Conservation (phyloP, 345 rosid genomes). For the Jatropha curcas region DNA sequence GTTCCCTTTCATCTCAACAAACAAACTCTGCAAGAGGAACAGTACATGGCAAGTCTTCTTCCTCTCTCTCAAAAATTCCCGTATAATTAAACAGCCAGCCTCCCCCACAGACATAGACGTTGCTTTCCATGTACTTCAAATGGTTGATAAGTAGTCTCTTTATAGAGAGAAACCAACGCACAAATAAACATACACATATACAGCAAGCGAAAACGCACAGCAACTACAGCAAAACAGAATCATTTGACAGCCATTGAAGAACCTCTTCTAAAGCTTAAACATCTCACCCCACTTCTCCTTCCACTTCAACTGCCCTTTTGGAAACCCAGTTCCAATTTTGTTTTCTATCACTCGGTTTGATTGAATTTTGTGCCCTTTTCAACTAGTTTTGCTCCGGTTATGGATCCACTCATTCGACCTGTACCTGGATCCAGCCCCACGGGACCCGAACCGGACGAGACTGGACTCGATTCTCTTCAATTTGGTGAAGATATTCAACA, state of each 20-base stretch:
- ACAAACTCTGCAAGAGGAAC: constrained; percentile 25
- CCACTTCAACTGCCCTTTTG: background rate
- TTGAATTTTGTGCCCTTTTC: background rate
- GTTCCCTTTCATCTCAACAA: constrained; percentile 19
- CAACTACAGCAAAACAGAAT: background rate
- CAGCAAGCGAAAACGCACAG: background rate
- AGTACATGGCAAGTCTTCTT: background rate
- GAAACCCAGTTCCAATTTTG: background rate
- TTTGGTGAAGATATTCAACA: constrained; percentile 56
- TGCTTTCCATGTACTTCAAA: constrained; percentile 7
- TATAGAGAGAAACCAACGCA: background rate
- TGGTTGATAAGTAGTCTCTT: background rate
- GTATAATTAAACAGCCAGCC: background rate
- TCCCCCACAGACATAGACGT: background rate
- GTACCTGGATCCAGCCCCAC: constrained; percentile 46
- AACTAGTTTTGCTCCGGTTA: constrained; percentile 7
- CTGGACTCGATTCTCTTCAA: constrained; percentile 46
- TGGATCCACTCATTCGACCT: constrained; percentile 47
- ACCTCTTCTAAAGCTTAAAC: background rate
- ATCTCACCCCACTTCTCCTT: background rate
- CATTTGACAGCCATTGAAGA: constrained; percentile 13
- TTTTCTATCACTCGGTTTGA: constrained; percentile 1
- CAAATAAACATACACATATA: background rate
- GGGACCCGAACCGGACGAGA: constrained; percentile 23
- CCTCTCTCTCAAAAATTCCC: constrained; percentile 5